Base-by-base conservation (phyloP, 2,329 filamentous ascomycete species). In the Beauveria asiatica region DNA sequence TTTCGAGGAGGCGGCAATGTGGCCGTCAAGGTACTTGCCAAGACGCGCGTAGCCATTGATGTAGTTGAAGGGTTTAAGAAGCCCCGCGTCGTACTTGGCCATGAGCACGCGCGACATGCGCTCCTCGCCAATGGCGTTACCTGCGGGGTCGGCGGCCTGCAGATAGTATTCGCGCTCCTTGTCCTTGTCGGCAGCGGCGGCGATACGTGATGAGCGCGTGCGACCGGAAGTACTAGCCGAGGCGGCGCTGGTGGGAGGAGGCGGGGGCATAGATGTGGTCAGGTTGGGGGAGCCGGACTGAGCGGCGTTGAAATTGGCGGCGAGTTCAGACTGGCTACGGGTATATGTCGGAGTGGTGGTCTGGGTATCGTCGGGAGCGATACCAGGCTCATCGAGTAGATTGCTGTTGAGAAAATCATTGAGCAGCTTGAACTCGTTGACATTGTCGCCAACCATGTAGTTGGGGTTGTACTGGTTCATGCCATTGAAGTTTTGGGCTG, bases 11-110 rank as follows among this genome's bases (percentile, higher is more conserved):
- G 88, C 83, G 57, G 90, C 86, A 71, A 97, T 88, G 70, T 97
- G 87, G 62, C 86, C 85, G 69, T 97, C 92, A 80, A 99, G 92
- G 72, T 97, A 99, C 64, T 88, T 86, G 64, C 92, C 90, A 52
- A 99, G 78, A 37, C 92, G 84, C 11, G 91, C 88, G 73, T 99
- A 99, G 13, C 94, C 94, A 69, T 95, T 96, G 67, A 97, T 90
- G 73, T 99, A 99, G 76, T 97, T 97, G 81, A 99, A 99, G 1
- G 94, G 94, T 70, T 92, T 94, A 61, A 99, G 79, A 69, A 99
- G 81, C 1, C 94, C 94, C 1, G 94, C 94, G 66, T 97, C 92
- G 74, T 96, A 95, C 74, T 99, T 99, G 64, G 94, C 94, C 72
- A 89, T 90, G 60, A 99, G 83, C 7, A 99, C 84, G 67, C 94